Percentiles rank a stretch among this genome's conserved stretches.
Evolutionary conservation across 768 basidiomycete genomes (phyloP).

Genomic region (Boletus pseudo-olivaceus): DNA sequence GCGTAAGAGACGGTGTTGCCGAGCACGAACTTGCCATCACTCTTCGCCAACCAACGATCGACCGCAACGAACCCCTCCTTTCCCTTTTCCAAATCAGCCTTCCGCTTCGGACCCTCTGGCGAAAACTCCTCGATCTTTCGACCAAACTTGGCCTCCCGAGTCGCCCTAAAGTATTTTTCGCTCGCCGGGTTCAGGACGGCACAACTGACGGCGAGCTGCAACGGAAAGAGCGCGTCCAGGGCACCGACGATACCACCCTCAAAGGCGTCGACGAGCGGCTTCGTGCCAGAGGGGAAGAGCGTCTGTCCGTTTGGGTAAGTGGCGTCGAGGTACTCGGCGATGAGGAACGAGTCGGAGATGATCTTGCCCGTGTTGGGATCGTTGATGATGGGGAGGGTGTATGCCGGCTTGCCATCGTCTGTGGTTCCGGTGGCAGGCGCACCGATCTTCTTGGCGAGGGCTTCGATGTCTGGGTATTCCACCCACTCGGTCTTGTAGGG

Average conservation of each 20-base stretch:
- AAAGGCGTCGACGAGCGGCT: constrained; percentile 41
- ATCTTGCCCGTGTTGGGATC: constrained; percentile 36
- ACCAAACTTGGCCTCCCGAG: constrained; percentile 32
- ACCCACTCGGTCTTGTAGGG: constrained; percentile 43
- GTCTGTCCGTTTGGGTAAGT: constrained; percentile 36
- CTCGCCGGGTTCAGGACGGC: constrained; percentile 26
- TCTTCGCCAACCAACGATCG: constrained; percentile 30
- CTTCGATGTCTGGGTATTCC: constrained; percentile 41
- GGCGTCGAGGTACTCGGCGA: constrained; percentile 46
- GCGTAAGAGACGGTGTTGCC: constrained; percentile 35
- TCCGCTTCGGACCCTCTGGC: constrained; percentile 27
- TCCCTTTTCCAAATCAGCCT: constrained; percentile 26
- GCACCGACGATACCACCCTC: constrained; percentile 16
- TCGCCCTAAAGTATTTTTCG: constrained; percentile 32
- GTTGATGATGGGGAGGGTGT: constrained; percentile 42
- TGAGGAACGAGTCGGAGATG: constrained; percentile 40
- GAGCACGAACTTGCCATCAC: constrained; percentile 31
- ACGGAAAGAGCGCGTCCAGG: constrained; percentile 7
- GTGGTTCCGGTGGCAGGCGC: constrained; percentile 30
- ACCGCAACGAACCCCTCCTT: constrained; percentile 26
- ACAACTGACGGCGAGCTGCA: constrained; percentile 14
- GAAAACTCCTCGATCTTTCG: constrained; percentile 36
- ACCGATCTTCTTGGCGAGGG: constrained; percentile 30
- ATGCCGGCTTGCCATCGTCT: constrained; percentile 30
- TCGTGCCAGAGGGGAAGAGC: constrained; percentile 41